Evolutionary conservation across 352 stramenopile species (phyloP).

Genomic region (Thalassiosira mediterranea): DNA sequence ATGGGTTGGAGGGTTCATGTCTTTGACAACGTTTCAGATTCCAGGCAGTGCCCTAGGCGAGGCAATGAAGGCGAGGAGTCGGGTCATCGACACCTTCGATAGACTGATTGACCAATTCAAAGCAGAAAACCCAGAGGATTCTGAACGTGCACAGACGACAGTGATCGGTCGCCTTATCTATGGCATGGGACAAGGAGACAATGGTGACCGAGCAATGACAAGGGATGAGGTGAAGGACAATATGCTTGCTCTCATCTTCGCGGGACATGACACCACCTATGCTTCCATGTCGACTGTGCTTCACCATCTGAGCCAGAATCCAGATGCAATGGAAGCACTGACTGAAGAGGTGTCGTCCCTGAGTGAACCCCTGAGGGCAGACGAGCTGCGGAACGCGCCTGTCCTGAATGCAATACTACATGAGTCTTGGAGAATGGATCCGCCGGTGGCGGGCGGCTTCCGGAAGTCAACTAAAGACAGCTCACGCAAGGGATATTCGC

Average conservation of each 20-base stretch:
- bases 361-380: conserved; percentile 5
- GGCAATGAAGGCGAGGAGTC: conserved; percentile 33
- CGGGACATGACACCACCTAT: conserved; percentile 45
- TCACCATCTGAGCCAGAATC: conserved; percentile 26
- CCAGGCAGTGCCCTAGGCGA: conserved; percentile 18
- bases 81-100: conserved; percentile 22
- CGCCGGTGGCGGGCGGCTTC: conserved; percentile 11
- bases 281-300: conserved; percentile 27
- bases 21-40: conserved; percentile 7
- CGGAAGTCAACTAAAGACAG: conserved; percentile 5
- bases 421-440: conserved; percentile 28
- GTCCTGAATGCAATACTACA: conserved; percentile 16
- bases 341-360: conserved; percentile 26
- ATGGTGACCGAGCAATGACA: conserved; percentile 3
- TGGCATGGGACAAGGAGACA: conserved; percentile 16
- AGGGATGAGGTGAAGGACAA: conserved; percentile 37
- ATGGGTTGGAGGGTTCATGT: conserved; percentile 25
- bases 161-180: conserved; percentile 33
- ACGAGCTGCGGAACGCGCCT: conserved; percentile 21
- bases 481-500: conserved; percentile 16
- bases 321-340: conserved; percentile 19
- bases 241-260: conserved; percentile 36
- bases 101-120: conserved; percentile 26
- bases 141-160: conserved; percentile 22
- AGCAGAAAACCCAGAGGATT: conserved; percentile 27